phyloP scores from a whole-genome alignment of 2,329 filamentous ascomycete genomes.

The Erysiphe pulchra region DNA sequence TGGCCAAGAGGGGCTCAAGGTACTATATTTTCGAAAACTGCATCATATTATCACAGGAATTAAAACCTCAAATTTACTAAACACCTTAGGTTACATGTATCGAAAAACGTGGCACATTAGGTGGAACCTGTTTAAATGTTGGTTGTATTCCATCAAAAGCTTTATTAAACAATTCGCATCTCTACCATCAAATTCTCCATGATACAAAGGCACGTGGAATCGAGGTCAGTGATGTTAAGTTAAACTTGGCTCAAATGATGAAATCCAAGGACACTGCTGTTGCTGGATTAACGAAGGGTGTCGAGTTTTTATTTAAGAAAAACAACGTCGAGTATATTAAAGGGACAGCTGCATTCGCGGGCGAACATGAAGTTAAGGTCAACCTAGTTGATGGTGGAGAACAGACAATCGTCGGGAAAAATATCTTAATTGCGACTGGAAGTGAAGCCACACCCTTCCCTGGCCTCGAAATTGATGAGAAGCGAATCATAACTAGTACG shows the following conservation, averaged over 20 bases:
- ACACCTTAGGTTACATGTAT: conserved; percentile 61
- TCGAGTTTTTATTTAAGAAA: conserved; percentile 98
- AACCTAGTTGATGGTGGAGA: conserved; percentile 79
- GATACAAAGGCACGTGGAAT: conserved; percentile 95
- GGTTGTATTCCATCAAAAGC: conserved; percentile 99
- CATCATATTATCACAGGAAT: neutral
- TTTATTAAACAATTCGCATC: conserved; percentile 95
- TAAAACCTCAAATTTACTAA: conserved; percentile 2
- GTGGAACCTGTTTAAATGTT: conserved; percentile 94
- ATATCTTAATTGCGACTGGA: conserved; percentile 93
- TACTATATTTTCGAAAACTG: conserved; percentile 16
- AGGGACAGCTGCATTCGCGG: conserved; percentile 65
- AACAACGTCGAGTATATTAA: conserved; percentile 97
- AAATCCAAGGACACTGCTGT: conserved; percentile 95
- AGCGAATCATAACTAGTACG: conserved; percentile 90
- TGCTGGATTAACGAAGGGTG: conserved; percentile 70
- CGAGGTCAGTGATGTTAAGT: conserved; percentile 87
- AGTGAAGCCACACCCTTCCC: conserved; percentile 92
- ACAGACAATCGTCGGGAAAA: conserved; percentile 69
- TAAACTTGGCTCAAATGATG: conserved; percentile 91
- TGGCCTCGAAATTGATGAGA: conserved; percentile 85
- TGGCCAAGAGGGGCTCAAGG: conserved; percentile 90
- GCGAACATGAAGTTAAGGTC: conserved; percentile 79
- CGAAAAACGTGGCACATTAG: conserved; percentile 87
- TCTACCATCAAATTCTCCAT: conserved; percentile 92